Percentiles rank a stretch among this genome's conserved stretches.
These are phyloP conservation scores for barley (Hordeum vulgare) DNA, from an alignment of 176 grass and related monocot genomes.

Conservation along the genomic window MorexV3_pseudomolecules_assembly NC_058521.1:565110264-565110763, in stretches of 20 bases:
- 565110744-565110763: not conserved
- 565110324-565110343: not conserved
- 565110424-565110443: not conserved
- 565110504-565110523: not conserved
- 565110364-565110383: no score
- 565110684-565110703: slow-evolving; percentile 9
- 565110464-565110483: not conserved
- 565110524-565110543: not conserved
- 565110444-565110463: not conserved
- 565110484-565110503: not conserved
- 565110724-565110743: not conserved
- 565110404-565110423: not conserved
- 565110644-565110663: not conserved
- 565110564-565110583: not conserved
- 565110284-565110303: not conserved
- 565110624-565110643: not conserved
- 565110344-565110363: not conserved
- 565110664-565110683: not conserved
- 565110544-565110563: not conserved
- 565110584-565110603: not conserved
- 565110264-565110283: no score
- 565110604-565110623: not conserved
- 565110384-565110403: no score
- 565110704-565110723: slow-evolving; percentile 21
- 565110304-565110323: not conserved